These are phyloP conservation scores for Antitrichia curtipendula DNA, from an alignment of 225 moss, liverwort and hornwort genomes.

Conservation along the genomic window DNA sequence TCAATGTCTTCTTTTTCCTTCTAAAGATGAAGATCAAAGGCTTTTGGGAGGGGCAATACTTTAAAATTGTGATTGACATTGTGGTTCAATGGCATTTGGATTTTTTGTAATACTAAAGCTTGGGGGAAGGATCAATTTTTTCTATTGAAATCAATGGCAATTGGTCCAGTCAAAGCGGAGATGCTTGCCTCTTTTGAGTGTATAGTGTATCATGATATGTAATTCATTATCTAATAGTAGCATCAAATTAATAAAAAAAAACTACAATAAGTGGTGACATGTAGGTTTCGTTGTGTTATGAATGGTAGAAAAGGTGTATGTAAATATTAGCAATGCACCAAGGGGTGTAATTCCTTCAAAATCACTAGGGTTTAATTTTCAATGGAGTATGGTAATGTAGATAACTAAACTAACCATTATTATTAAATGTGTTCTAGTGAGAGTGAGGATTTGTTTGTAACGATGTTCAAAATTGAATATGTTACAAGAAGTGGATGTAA, in stretches of 20 bases:
- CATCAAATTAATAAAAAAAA: neutral
- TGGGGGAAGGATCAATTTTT: too few species aligned
- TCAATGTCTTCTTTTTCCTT: too few species aligned
- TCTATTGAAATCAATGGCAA: too few species aligned
- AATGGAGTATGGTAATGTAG: neutral
- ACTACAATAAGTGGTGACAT: neutral
- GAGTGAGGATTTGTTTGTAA: neutral
- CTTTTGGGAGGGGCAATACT: too few species aligned
- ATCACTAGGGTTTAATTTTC: neutral
- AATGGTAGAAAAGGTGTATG: neutral
- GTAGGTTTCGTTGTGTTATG: neutral
- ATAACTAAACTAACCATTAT: neutral
- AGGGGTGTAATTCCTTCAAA: neutral
- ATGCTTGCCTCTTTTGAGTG: too few species aligned
- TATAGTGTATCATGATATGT: neutral
- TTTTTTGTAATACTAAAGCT: too few species aligned
- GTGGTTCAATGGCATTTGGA: too few species aligned
- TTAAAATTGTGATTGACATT: too few species aligned
- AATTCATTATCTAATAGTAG: neutral
- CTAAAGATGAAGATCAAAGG: too few species aligned
- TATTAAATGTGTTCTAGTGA: neutral
- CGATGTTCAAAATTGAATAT: neutral
- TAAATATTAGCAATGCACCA: neutral
- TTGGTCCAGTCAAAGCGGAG: too few species aligned
- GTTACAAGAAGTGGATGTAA: neutral